Evolutionary conservation across 1,284 basidiomycete genomes (phyloP), one percentile per base, ranked within the genome.

Genomic region (Sanguinoderma infundibulare): DNA sequence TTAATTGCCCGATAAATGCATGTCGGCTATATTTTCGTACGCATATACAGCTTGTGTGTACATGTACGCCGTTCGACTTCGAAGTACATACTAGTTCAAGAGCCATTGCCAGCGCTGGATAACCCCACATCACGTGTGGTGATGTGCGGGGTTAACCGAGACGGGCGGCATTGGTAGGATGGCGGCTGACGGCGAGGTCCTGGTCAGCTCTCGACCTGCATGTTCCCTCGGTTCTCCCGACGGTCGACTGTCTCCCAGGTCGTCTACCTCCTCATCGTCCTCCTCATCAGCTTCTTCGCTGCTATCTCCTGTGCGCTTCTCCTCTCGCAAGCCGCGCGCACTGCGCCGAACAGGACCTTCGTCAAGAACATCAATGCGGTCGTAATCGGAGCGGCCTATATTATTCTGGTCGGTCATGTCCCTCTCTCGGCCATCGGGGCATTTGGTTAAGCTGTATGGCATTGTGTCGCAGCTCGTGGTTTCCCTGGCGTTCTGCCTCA

Each of bases 261-360:
- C 62, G 59, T 73, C 64, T 89, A 90, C 78, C 76, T 73, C 28
- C 62, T 84, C 53, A 74, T 91, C 50, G 77, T 88, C 5, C 73
- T 90, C 55, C 64, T 84, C 55, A 82, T 83, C 17, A 76, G 79
- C 32, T 83, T 86, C 60, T 82, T 85, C 46, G 77, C 84, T 39
- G 83, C 83, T 32, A 77, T 91, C 20, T 91, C 89, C 5, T 87
- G 84, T 66, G 75, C 83, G 2, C 81, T 85, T 0, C 76, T 91
- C 53, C 80, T 92, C 52, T 84, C 86, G 0, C 90, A 92, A 72
- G 88, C 90, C 0, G 84, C 89, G 35, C 80, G 90, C 54, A 89
- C 84, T 0, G 79, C 87, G 5, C 80, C 82, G 4, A 76, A 72
- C 53, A 75, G 74, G 60, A 78, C 81, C 14, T 89, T 83, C 83